Percentiles rank a stretch among this genome's conserved stretches.
phyloP scores from a whole-genome alignment of 306 rosid genomes.

The Dalbergia oliveri region DNA sequence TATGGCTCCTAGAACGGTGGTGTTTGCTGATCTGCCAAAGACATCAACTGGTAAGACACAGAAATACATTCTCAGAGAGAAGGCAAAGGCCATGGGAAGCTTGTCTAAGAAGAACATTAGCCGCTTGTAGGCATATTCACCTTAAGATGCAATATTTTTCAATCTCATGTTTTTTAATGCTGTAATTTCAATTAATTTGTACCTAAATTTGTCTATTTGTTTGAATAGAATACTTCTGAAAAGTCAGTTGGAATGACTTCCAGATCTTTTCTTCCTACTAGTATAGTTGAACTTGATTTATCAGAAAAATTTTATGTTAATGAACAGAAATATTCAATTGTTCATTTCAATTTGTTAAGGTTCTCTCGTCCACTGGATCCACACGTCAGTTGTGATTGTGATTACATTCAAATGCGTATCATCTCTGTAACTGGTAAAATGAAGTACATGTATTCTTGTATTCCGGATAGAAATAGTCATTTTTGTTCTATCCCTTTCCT shows the following conservation, averaged over 20 bases:
- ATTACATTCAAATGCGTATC: too few species aligned
- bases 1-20: conserved; percentile 82
- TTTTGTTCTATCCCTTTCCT: background rate
- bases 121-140: conserved; percentile 49
- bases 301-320: too few species aligned
- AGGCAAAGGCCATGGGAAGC: conserved; percentile 83
- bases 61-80: conserved; percentile 68
- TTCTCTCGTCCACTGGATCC: too few species aligned
- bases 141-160: background rate
- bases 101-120: conserved; percentile 62
- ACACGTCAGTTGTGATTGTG: too few species aligned
- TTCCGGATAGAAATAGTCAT: background rate
- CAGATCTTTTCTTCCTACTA: too few species aligned
- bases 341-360: background rate
- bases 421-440: background rate
- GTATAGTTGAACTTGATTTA: too few species aligned
- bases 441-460: background rate
- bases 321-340: too few species aligned
- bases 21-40: conserved; percentile 80
- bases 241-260: too few species aligned
- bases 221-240: background rate
- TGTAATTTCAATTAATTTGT: background rate
- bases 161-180: conserved; percentile 9
- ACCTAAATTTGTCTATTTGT: background rate
- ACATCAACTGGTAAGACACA: conserved; percentile 90